A percentile compares a stretch with the other conserved stretches of the same genome.
phyloP scores from a whole-genome alignment of 129 eudicot species.

The Helichrysum umbraculigerum region DNA sequence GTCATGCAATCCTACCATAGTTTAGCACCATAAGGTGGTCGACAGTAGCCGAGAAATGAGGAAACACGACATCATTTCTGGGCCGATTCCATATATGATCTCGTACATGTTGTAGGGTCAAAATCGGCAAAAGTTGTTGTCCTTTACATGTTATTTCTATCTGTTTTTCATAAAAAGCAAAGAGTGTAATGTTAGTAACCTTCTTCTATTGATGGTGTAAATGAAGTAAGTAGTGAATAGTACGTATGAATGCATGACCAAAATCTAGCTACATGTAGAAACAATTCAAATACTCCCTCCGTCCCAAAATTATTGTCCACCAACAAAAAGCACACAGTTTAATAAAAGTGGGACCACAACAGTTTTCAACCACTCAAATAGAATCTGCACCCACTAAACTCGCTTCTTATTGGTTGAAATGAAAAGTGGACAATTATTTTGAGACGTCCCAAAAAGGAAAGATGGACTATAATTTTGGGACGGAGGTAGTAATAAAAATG shows the following conservation, averaged over 20 bases:
- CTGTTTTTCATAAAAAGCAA: slow-evolving; percentile 31
- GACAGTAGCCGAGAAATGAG: slow-evolving; percentile 28
- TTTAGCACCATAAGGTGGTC: slow-evolving; percentile 59
- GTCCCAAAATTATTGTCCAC: no score
- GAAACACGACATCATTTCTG: slow-evolving; percentile 22
- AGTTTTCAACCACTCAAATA: no score
- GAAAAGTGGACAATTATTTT: no score
- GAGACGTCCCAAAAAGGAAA: no score
- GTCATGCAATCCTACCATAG: slow-evolving; percentile 45
- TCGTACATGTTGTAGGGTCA: slow-evolving; percentile 81
- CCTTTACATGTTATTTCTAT: slow-evolving; percentile 90
- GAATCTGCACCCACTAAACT: no score
- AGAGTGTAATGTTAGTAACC: neutral
- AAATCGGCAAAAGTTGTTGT: slow-evolving; percentile 52
- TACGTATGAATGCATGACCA: neutral
- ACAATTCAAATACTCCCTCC: no score
- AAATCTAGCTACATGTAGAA: neutral
- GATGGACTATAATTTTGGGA: no score
- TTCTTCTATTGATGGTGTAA: neutral
- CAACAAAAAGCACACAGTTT: no score
- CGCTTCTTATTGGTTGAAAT: no score
- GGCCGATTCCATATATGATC: slow-evolving; percentile 60
- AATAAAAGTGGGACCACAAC: no score
- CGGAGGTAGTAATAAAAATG: no score
- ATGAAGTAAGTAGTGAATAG: neutral